Evolutionary conservation across 495 filamentous ascomycete species (phyloP), one percentile per base, ranked within the genome.

Genomic region (Lasiosphaeriaceae sp.): DNA sequence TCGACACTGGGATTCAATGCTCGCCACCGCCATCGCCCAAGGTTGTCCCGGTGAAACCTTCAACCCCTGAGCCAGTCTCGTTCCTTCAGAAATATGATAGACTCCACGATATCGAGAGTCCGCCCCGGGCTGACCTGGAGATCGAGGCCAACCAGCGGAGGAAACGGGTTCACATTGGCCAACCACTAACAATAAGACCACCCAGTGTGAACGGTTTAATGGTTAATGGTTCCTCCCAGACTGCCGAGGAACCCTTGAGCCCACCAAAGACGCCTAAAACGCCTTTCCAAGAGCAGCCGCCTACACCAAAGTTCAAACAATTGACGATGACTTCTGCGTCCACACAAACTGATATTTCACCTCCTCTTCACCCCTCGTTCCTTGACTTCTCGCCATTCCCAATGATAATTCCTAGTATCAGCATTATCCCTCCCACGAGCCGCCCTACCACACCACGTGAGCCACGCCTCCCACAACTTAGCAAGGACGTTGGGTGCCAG

Each of bases 1-100:
- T 80, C 39, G 89, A 95, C 67, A 79, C 80, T n/a, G 90, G 85
- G 2, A 79, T 89, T 41, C 92, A 96, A 68, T 91, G 80, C 63
- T 90, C 92, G 44, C 90, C 90, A 44, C 92, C 90, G 7, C 78
- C 85, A 2, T 95, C 89, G 17, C 90, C 90, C 6, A 76, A 73
- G 45, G 50, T 81, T n/a, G 58, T 70, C 29, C 67, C 71, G 0
- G 55, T 56, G 24, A 76, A 72, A 62, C 67, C 77, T 7, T 56
- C 75, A 35, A 74, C 72, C 11, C 69, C 71, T 11, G 75, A 80
- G 56, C 71, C 70, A 12, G 22, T 57, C 5, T 50, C 52, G 47
- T 56, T 64, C 7, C 11, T 57, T 9, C 55, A 66, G 11, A 70
- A 64, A 54, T 58, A 59, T 43, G 77, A 74, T 50, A 73, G 65